These are phyloP conservation scores for Emmonsiellopsis sp. DNA, from an alignment of 2,329 filamentous ascomycete genomes.

Conservation along the genomic window DNA sequence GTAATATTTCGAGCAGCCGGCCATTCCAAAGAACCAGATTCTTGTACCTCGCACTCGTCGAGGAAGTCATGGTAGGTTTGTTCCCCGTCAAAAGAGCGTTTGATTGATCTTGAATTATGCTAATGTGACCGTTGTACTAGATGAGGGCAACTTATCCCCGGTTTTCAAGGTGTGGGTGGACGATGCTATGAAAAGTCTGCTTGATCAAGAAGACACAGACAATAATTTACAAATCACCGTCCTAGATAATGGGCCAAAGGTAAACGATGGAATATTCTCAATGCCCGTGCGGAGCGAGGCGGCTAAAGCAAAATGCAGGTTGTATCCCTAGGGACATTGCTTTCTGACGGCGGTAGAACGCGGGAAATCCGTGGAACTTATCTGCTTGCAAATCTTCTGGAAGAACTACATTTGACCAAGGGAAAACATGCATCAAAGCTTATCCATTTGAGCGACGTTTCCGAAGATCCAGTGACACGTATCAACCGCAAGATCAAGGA, in stretches of 20 bases:
- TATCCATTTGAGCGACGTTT: slow-evolving; percentile 74
- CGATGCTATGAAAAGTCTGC: slow-evolving; percentile 62
- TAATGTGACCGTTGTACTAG: slow-evolving; percentile 34
- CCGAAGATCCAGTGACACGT: slow-evolving; percentile 77
- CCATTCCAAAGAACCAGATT: not conserved
- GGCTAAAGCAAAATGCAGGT: slow-evolving; percentile 40
- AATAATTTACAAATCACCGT: slow-evolving; percentile 87
- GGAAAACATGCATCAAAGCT: slow-evolving; percentile 66
- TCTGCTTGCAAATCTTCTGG: slow-evolving; percentile 81
- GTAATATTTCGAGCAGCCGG: slow-evolving; percentile 1
- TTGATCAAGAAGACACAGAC: slow-evolving; percentile 75
- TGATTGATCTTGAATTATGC: not conserved
- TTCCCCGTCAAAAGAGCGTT: too few relatives aligned
- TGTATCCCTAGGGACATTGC: slow-evolving; percentile 65
- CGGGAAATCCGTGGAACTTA: slow-evolving; percentile 67
- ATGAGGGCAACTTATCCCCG: slow-evolving; percentile 59
- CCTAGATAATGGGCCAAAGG: slow-evolving; percentile 80
- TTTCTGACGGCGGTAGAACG: slow-evolving; percentile 67
- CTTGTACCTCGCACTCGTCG: slow-evolving; percentile 1
- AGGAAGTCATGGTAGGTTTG: slow-evolving; percentile 2
- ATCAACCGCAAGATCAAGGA: slow-evolving; percentile 67
- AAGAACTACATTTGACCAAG: slow-evolving; percentile 78
- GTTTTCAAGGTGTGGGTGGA: slow-evolving; percentile 74
- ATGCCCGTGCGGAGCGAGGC: slow-evolving; percentile 5
- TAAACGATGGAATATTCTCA: slow-evolving; percentile 23